Percentiles rank a stretch among this genome's conserved stretches.
These are phyloP conservation scores for Apostasia shenzhenica DNA, from an alignment of 106 monocot genomes.

Conservation along the genomic window DNA sequence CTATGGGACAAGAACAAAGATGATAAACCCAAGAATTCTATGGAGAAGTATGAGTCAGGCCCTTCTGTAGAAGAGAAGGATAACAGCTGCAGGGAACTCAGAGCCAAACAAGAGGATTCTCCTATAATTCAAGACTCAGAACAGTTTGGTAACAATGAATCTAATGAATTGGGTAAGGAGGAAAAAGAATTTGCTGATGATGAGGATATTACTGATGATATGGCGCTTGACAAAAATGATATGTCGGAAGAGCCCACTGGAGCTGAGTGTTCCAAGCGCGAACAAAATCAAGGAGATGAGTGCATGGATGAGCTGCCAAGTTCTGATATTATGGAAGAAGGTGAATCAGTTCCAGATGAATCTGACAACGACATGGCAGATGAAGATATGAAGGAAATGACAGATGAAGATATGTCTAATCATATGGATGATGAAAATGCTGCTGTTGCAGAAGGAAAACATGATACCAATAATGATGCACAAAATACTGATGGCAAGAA, in stretches of 20 bases:
- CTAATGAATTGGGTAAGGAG: conserved; percentile 14
- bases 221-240: conserved; percentile 32
- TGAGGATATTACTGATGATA: conserved; percentile 18
- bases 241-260: conserved; percentile 59
- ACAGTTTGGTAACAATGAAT: conserved; percentile 19
- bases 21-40: conserved; percentile 28
- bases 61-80: conserved; percentile 66
- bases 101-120: conserved; percentile 59
- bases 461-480: conserved; percentile 8
- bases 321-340: conserved; percentile 26
- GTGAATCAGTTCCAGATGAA: conserved; percentile 9
- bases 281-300: conserved; percentile 25
- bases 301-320: conserved; percentile 31
- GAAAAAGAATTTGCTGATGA: conserved; percentile 24
- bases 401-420: conserved; percentile 10
- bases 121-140: conserved; percentile 30
- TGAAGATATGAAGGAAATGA: conserved; percentile 15
- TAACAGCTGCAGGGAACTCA: conserved; percentile 39
- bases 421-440: conserved; percentile 23
- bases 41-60: conserved; percentile 80
- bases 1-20: conserved; percentile 64
- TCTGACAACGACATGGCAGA: conserved; percentile 32
- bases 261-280: conserved; percentile 30
- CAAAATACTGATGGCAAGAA: conserved; percentile 20
- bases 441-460: conserved; percentile 12